These are phyloP conservation scores for Lactifluus rugatus DNA, from an alignment of 768 basidiomycete species.

Conservation along the genomic window DNA sequence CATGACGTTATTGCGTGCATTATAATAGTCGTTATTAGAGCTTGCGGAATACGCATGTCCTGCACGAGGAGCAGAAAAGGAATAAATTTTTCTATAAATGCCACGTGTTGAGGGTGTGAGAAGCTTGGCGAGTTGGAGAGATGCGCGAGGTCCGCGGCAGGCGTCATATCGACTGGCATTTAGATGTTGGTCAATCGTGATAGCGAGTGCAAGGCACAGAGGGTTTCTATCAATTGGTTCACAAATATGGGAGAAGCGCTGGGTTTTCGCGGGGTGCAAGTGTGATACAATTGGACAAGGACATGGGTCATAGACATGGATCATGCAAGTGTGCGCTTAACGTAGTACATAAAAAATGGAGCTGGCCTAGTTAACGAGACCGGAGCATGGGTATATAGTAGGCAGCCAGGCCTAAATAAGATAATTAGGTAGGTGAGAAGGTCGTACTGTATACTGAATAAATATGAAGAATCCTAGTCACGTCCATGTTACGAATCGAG, in stretches of 20 bases:
- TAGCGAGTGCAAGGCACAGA: not conserved
- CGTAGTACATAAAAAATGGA: not conserved
- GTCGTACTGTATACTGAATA: not conserved
- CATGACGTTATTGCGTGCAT: not conserved
- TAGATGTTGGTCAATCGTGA: not conserved
- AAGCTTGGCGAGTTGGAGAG: not conserved
- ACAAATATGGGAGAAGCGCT: constrained; percentile 1
- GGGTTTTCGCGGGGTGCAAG: constrained; percentile 4
- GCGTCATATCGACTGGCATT: not conserved
- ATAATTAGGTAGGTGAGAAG: not conserved
- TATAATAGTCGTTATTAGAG: not conserved
- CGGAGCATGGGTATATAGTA: not conserved
- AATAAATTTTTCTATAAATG: not conserved
- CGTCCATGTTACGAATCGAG: not conserved
- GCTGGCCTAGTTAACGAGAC: not conserved
- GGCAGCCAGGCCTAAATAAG: not conserved
- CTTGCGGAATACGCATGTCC: not conserved
- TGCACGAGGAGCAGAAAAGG: not conserved
- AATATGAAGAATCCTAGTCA: not conserved
- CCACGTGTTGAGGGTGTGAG: not conserved
- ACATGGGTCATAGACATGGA: not conserved
- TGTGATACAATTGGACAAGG: not conserved
- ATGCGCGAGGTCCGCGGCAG: constrained; percentile 14
- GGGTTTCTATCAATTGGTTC: not conserved
- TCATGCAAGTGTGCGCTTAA: not conserved